Conservation (phyloP, 2,329 filamentous ascomycete genomes). For the Arthroderma sp. region DNA sequence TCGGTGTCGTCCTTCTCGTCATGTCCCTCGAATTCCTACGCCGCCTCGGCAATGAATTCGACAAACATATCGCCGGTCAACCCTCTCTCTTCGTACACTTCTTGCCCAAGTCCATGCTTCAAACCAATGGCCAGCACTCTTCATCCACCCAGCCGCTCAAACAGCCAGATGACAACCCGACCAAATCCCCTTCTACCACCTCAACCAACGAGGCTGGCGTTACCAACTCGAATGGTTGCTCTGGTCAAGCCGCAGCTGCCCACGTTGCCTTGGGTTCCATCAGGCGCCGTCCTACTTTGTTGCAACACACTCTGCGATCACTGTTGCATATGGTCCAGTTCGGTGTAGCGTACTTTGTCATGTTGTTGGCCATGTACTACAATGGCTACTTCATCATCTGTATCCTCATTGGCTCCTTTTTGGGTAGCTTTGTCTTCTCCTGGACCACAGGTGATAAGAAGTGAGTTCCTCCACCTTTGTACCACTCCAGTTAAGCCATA, state of each 20-base stretch:
- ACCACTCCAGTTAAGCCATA: neutral
- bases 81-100: conserved; percentile 24
- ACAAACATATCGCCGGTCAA: conserved; percentile 49
- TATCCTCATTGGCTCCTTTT: conserved; percentile 61
- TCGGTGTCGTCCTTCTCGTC: conserved; percentile 63
- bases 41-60: conserved; percentile 57
- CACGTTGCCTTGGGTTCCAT: too few relatives aligned
- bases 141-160: too few relatives aligned
- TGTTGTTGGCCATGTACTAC: conserved; percentile 54
- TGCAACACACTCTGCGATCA: conserved; percentile 55
- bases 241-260: neutral
- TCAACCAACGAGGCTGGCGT: neutral
- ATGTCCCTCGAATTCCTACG: conserved; percentile 60
- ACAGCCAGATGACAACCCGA: neutral
- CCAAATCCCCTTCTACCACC: neutral
- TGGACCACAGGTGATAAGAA: conserved; percentile 41
- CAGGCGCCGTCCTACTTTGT: conserved; percentile 41
- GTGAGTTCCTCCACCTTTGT: conserved; percentile 8
- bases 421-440: conserved; percentile 60
- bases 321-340: conserved; percentile 58
- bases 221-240: too few relatives aligned
- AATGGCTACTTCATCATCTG: conserved; percentile 67
- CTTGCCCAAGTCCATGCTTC: neutral
- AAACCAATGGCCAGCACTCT: neutral
- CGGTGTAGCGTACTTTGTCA: conserved; percentile 63